Evolutionary conservation across 495 filamentous ascomycete species (phyloP).

Genomic region (Hypoxylon trugodes): DNA sequence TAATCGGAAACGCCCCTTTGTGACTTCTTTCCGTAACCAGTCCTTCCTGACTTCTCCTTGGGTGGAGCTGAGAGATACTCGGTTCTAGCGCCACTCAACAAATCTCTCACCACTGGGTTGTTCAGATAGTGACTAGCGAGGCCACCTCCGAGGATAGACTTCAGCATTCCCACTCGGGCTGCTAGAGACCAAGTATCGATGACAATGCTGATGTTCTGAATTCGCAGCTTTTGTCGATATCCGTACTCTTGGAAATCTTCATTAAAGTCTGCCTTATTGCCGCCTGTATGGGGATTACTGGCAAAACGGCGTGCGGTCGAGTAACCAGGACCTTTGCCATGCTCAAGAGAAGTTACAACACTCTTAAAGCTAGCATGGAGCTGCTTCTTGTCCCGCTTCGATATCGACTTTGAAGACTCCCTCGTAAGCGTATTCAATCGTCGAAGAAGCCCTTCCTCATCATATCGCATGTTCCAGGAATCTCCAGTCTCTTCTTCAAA

Average conservation of each 20-base stretch:
- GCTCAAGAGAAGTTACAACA: conserved; percentile 84
- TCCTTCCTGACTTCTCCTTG: conserved; percentile 17
- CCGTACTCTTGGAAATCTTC: conserved; percentile 79
- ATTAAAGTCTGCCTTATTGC: conserved; percentile 71
- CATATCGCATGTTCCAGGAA: conserved; percentile 50
- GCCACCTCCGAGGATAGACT: conserved; percentile 79
- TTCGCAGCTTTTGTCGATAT: conserved; percentile 76
- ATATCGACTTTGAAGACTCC: conserved; percentile 74
- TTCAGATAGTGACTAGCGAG: conserved; percentile 82
- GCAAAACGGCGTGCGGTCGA: conserved; percentile 51
- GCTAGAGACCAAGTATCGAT: conserved; percentile 95
- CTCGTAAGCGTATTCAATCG: conserved; percentile 59
- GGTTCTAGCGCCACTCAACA: conserved; percentile 56
- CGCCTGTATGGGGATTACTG: conserved; percentile 52
- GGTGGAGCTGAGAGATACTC: conserved; percentile 40
- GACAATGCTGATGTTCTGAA: conserved; percentile 75
- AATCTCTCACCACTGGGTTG: conserved; percentile 81
- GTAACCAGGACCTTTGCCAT: conserved; percentile 60
- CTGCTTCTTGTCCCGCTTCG: conserved; percentile 79
- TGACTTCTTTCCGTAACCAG: conserved; percentile 14
- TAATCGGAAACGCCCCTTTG: conserved; percentile 12
- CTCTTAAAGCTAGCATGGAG: conserved; percentile 82
- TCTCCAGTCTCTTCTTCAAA: conserved; percentile 70
- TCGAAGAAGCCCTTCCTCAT: conserved; percentile 68
- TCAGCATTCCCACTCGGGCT: conserved; percentile 76